Base-by-base conservation (phyloP, 179 eudicot species). In the Sideroxylon spinosum region DNA sequence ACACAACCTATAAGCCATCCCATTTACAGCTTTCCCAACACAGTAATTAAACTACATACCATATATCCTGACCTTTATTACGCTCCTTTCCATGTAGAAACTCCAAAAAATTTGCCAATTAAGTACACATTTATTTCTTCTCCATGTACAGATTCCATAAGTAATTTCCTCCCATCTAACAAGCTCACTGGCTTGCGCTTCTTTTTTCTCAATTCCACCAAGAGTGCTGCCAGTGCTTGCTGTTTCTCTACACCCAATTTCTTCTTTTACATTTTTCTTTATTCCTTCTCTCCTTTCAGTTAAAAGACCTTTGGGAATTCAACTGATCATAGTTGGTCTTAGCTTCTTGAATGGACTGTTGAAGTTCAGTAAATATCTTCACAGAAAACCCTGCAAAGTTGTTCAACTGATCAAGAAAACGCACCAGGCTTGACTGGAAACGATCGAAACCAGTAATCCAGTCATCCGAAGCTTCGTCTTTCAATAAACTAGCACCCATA, bases 331-430 rank as follows among this genome's bases (percentile, higher is more conserved):
- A 88, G 13, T 25, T 85, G 25, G 67, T 79, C 87, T 93, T 93
- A 9, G 91, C 88, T 17, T 86, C 87, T 70, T 84, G 83, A 50
- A 91, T 90, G 17, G 78, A 82, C 68, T 74, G 83, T 78, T 90
- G 90, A 16, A 95, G 90, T 23, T 86, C 88, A 13, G 49, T 76
- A 68, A 88, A 91, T 91, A 87, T 88, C 22, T 81, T 79, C 82
- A 86, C 80, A 0, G 98, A 93, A 3, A 55, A 79, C 75, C 85
- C 93, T 0, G 99, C 83, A 76, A 90, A 95, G 25, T 68, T 81
- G 78, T 79, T 82, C 76, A 93, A 78, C 73, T 86, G 86, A 23
- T 77, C 80, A 9, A 95, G 83, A 82, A 95, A 93, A 52, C 60
- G 60, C 28, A 85, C 88, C 83, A 95, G 81, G 19, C 89, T 82